phyloP scores from a whole-genome alignment of 805 yeast species.

The Peterozyma xylosa region DNA sequence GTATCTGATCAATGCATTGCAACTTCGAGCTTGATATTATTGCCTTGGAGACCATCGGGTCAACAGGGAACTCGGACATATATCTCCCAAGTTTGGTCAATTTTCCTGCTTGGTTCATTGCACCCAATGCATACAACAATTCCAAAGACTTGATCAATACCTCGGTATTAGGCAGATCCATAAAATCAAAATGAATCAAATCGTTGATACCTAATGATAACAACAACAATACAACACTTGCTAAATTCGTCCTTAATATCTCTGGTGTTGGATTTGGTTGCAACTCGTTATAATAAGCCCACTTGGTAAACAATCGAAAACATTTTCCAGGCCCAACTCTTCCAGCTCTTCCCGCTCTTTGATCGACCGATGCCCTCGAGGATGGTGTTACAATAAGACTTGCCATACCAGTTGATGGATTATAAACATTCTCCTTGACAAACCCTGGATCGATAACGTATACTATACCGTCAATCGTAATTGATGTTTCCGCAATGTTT shows the following conservation, averaged over 20 bases:
- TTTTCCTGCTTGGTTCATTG: constrained; percentile 71
- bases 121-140: constrained; percentile 79
- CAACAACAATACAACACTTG: constrained; percentile 67
- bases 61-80: constrained; percentile 91
- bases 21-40: constrained; percentile 54
- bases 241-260: constrained; percentile 76
- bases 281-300: constrained; percentile 73
- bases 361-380: constrained; percentile 93
- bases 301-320: constrained; percentile 79
- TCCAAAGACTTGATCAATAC: constrained; percentile 72
- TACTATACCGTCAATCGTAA: constrained; percentile 93
- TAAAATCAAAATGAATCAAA: constrained; percentile 73
- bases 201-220: constrained; percentile 83
- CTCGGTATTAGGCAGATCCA: constrained; percentile 81
- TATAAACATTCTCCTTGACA: constrained; percentile 85
- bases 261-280: constrained; percentile 83
- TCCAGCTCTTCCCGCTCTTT: constrained; percentile 97
- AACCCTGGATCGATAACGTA: constrained; percentile 94
- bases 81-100: constrained; percentile 70
- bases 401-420: constrained; percentile 85
- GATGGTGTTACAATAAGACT: constrained; percentile 81
- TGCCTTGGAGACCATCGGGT: constrained; percentile 81
- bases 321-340: constrained; percentile 97
- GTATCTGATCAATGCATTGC: constrained; percentile 58
- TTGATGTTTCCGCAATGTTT: constrained; percentile 94